Conservation (phyloP, 106 monocot species). For the Platanthera zijinensis region DNA sequence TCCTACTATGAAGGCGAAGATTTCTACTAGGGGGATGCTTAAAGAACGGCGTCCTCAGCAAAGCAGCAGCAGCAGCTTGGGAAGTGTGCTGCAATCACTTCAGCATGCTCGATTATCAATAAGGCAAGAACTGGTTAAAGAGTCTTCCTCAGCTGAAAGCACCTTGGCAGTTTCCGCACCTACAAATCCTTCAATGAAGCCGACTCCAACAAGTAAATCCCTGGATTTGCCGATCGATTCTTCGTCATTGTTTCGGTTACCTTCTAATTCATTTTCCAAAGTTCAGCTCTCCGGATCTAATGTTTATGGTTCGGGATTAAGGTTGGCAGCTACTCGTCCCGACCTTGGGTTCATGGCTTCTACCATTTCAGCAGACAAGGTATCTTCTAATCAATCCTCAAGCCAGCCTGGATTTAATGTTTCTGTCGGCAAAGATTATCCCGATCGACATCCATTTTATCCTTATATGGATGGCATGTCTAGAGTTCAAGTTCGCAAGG, state of each 20-base stretch:
- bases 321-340: conserved; percentile 6
- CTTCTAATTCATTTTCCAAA: conserved; percentile 31
- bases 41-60: conserved; percentile 5
- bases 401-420: conserved; percentile 8
- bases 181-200: conserved; percentile 6
- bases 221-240: conserved; percentile 26
- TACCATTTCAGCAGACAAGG: background rate
- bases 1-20: background rate
- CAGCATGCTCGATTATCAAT: conserved; percentile 54
- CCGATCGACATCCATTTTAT: background rate
- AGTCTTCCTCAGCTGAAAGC: conserved; percentile 7
- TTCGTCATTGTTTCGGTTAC: conserved; percentile 53
- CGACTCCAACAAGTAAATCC: background rate
- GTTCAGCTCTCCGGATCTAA: background rate
- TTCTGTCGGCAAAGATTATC: conserved; percentile 6
- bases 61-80: conserved; percentile 17
- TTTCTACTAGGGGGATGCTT: conserved; percentile 1
- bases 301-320: conserved; percentile 16
- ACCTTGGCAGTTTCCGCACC: conserved; percentile 13
- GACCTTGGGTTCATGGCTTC: conserved; percentile 5
- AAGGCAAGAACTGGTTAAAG: conserved; percentile 21
- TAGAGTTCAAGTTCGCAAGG: background rate
- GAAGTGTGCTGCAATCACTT: conserved; percentile 48
- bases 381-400: background rate
- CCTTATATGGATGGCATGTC: background rate